A percentile compares a stretch with the other conserved stretches of the same genome.
These are phyloP conservation scores for Exophiala bonariae DNA, from an alignment of 2,329 filamentous ascomycete species.

Conservation along the genomic window DNA sequence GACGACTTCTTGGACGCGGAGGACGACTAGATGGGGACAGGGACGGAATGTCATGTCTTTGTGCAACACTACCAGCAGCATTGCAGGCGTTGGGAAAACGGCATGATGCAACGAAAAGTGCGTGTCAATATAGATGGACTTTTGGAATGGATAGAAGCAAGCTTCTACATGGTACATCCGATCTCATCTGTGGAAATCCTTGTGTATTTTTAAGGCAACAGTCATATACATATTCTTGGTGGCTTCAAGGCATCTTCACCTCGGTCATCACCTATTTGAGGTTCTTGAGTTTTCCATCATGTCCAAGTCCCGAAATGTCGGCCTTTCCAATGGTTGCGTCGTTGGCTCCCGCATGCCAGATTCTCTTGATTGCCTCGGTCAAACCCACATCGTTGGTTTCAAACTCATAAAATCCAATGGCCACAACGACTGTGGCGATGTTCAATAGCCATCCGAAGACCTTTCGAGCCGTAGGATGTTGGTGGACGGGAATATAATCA, in stretches of 20 bases:
- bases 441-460: constrained; percentile 77
- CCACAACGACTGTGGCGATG: constrained; percentile 73
- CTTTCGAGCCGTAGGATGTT: constrained; percentile 67
- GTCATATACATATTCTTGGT: constrained; percentile 14
- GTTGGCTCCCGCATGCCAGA: constrained; percentile 74
- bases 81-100: background rate
- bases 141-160: background rate
- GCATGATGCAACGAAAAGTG: background rate
- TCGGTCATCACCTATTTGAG: constrained; percentile 15
- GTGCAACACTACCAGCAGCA: constrained; percentile 2
- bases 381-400: constrained; percentile 98
- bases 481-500: constrained; percentile 81
- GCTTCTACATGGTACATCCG: too few relatives aligned
- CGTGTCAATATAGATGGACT: too few relatives aligned
- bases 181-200: background rate
- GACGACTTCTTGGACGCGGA: constrained; percentile 45
- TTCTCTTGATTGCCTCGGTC: constrained; percentile 81
- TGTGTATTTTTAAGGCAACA: background rate
- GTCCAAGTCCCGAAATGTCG: constrained; percentile 15
- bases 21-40: too few relatives aligned
- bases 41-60: background rate
- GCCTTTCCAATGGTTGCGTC: constrained; percentile 24
- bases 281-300: constrained; percentile 25
- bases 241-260: background rate
- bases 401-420: constrained; percentile 92